Evolutionary conservation across 2,329 filamentous ascomycete genomes (phyloP), one percentile per base, ranked within the genome.

Genomic region (Chalara sp.): DNA sequence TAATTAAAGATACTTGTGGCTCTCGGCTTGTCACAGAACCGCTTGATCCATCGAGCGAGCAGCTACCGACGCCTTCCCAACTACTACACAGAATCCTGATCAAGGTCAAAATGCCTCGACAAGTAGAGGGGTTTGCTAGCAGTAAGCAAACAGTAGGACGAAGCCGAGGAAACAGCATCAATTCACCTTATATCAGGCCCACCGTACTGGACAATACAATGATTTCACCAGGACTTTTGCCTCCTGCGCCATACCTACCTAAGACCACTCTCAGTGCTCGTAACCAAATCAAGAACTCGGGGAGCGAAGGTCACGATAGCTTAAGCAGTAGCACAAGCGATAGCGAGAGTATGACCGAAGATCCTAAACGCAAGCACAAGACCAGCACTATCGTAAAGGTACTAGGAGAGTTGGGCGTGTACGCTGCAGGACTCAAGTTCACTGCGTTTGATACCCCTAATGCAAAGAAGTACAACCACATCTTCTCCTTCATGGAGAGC

Each of bases 401-500:
- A 21, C 79, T 99, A 5, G 92, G 91, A 12, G 86, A 88, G 37
- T 79, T 99, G 7, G 93, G 90, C 31, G 87, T 97, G 2, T 85
- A 85, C 63, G 83, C 80, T 62, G 76, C 76, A 6, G 81, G 81
- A 0, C 72, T 96, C 67, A 96, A 95, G 65, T 96, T 93, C 67
- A 79, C 80, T 33, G 86, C 88, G 41, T 96, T 96, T 64, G 81
- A 84, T 51, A 79, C 80, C 10, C 73, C 83, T 0, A 88, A 92
- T 54, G 91, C 89, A 60, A 89, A 89, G 70, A 81, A 82, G 41
- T 93, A 83, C 73, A 97, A 97, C 68, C 93, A 99, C 70, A 88
- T 97, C 61, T 91, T 93, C 68, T 97, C 93, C 0, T 90, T 97
- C 70, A 89, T 89, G 66, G 93, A 99, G 71, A 83, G 84, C 51